A percentile compares a stretch with the other conserved stretches of the same genome.
Evolutionary conservation across 2,329 filamentous ascomycete species (phyloP).

Genomic region (Clarireedia hainanense): DNA sequence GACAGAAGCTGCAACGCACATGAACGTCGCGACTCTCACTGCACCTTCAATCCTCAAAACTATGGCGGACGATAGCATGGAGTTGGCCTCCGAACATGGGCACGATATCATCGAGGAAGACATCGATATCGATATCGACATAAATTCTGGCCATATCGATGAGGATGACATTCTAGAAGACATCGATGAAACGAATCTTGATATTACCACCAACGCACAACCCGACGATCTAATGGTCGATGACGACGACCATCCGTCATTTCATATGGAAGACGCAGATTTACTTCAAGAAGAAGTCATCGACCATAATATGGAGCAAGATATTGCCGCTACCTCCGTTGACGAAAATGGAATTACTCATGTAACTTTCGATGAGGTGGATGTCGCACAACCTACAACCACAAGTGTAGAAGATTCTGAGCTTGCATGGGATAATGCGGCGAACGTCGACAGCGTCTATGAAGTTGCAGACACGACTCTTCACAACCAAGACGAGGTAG

Average conservation of each 20-base stretch:
- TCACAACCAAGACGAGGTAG: not conserved
- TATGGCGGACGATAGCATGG: conserved; percentile 42
- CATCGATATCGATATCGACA: conserved; percentile 53
- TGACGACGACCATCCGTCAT: conserved; percentile 32
- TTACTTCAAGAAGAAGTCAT: conserved; percentile 18
- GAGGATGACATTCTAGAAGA: conserved; percentile 52
- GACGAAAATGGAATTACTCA: not conserved
- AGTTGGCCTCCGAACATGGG: conserved; percentile 42
- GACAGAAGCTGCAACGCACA: not conserved
- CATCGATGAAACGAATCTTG: conserved; percentile 18
- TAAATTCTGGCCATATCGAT: conserved; percentile 36
- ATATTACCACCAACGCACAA: conserved; percentile 9
- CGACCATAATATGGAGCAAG: conserved; percentile 19
- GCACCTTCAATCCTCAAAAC: conserved; percentile 1
- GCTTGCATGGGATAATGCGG: conserved; percentile 1
- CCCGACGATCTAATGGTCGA: conserved; percentile 42
- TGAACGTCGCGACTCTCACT: conserved; percentile 7
- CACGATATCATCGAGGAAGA: conserved; percentile 36
- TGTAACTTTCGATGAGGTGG: not conserved
- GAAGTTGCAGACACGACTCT: not conserved
- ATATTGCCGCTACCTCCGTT: conserved; percentile 15
- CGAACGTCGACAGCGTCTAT: not conserved
- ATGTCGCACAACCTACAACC: conserved; percentile 1
- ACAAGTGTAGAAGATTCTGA: not conserved
- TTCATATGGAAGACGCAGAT: conserved; percentile 31